These are phyloP conservation scores for Cutaneotrichosporon mucoides DNA, from an alignment of 1,284 basidiomycete species.

Conservation along the genomic window DNA sequence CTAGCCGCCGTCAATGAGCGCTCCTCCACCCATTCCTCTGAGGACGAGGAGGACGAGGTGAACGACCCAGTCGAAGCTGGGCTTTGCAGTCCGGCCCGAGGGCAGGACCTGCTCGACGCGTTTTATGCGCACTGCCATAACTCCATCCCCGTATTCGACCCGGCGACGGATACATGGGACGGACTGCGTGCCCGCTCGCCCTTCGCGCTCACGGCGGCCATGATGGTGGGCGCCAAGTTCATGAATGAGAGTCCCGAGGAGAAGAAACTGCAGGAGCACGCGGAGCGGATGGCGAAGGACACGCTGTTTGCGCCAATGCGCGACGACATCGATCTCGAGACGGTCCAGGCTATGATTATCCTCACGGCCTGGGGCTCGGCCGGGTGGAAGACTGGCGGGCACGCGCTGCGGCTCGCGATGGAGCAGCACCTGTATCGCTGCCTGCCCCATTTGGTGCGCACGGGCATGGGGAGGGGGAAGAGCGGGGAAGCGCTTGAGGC, in stretches of 20 bases:
- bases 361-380: constrained; percentile 39
- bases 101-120: constrained; percentile 65
- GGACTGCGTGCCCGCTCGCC: constrained; percentile 31
- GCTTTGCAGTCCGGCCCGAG: constrained; percentile 68
- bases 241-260: constrained; percentile 54
- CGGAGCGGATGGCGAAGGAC: constrained; percentile 68
- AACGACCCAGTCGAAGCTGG: constrained; percentile 47
- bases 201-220: constrained; percentile 60
- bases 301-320: constrained; percentile 77
- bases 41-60: not conserved
- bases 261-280: constrained; percentile 58
- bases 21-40: too few relatives aligned
- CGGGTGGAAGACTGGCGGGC: constrained; percentile 47
- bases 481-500: constrained; percentile 53
- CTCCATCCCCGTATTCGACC: constrained; percentile 78
- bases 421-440: constrained; percentile 82
- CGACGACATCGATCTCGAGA: constrained; percentile 57
- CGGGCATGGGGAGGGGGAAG: constrained; percentile 64
- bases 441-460: constrained; percentile 68
- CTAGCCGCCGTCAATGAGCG: too few relatives aligned
- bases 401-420: constrained; percentile 85
- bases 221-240: constrained; percentile 78
- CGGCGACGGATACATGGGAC: constrained; percentile 61
- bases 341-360: constrained; percentile 70
- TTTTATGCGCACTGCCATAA: constrained; percentile 79